phyloP scores from a whole-genome alignment of 768 basidiomycete species.

The Tricholoma furcatifolium region DNA sequence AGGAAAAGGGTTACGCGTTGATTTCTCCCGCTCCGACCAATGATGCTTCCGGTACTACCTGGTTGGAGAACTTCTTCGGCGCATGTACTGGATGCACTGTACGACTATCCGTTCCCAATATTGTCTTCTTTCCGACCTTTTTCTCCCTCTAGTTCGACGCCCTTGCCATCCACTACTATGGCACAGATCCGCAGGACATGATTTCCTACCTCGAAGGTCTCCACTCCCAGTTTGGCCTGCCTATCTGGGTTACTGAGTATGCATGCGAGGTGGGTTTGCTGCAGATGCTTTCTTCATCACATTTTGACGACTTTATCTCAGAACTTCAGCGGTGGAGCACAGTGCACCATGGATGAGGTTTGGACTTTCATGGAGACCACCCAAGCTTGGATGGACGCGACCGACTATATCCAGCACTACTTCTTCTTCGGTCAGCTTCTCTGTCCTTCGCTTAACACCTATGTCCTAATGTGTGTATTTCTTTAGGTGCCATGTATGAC shows the following conservation, averaged over 20 bases:
- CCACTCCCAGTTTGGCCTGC: conserved; percentile 39
- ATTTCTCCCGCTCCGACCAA: conserved; percentile 70
- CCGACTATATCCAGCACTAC: conserved; percentile 39
- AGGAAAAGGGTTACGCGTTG: conserved; percentile 52
- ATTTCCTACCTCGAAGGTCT: conserved; percentile 48
- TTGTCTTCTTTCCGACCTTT: background rate
- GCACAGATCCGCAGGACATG: conserved; percentile 44
- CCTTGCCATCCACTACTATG: conserved; percentile 72
- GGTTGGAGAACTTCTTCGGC: conserved; percentile 61
- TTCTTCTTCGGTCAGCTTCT: conserved; percentile 59
- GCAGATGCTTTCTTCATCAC: background rate
- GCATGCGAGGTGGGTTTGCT: conserved; percentile 53
- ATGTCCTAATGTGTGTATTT: background rate
- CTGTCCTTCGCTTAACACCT: no score
- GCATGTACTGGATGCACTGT: conserved; percentile 56
- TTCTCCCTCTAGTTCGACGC: conserved; percentile 49
- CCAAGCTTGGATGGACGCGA: conserved; percentile 44
- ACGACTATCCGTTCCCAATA: conserved; percentile 23
- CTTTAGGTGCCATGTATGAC: conserved; percentile 52
- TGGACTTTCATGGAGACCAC: conserved; percentile 46
- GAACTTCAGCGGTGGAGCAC: conserved; percentile 52
- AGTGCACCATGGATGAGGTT: conserved; percentile 40
- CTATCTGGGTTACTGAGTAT: conserved; percentile 68
- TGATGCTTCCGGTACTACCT: conserved; percentile 52
- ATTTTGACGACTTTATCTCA: conserved; percentile 22